Conservation (phyloP, 371 early-diverging fungal genomes). For the Circinella minor region DNA sequence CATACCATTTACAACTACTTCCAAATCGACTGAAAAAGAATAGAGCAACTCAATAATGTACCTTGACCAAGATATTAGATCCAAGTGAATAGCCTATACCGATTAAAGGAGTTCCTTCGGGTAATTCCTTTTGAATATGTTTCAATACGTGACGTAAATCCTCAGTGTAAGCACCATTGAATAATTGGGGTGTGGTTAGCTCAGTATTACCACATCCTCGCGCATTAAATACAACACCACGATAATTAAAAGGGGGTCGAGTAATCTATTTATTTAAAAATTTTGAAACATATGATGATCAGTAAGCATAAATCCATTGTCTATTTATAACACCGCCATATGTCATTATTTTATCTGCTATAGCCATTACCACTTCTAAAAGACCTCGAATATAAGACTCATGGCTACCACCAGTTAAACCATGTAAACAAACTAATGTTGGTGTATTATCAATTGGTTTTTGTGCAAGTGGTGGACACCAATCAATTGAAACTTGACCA, state of each 20-base stretch:
- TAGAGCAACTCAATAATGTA: constrained; percentile 18
- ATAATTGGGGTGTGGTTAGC: constrained; percentile 79
- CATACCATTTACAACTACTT: too few species aligned
- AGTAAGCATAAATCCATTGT: background rate
- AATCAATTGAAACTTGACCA: constrained; percentile 88
- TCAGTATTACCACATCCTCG: constrained; percentile 85
- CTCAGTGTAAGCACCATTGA: constrained; percentile 83
- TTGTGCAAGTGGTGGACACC: constrained; percentile 64
- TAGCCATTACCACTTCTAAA: constrained; percentile 57
- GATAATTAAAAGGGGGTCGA: constrained; percentile 61
- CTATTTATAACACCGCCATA: background rate
- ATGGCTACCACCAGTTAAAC: constrained; percentile 89
- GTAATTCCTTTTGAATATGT: constrained; percentile 56
- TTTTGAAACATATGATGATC: constrained; percentile 5
- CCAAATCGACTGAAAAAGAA: too few species aligned
- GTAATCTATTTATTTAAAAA: constrained; percentile 27
- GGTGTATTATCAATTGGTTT: constrained; percentile 63
- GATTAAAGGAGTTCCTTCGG: constrained; percentile 70
- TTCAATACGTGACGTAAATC: constrained; percentile 73
- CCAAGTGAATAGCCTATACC: constrained; percentile 91
- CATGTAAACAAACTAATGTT: constrained; percentile 82
- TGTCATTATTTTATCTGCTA: background rate
- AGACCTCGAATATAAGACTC: constrained; percentile 86
- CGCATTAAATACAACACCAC: constrained; percentile 85
- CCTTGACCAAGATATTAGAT: constrained; percentile 89